phyloP scores from a whole-genome alignment of 352 stramenopile species.

The Salisapilia sapeloensis region DNA sequence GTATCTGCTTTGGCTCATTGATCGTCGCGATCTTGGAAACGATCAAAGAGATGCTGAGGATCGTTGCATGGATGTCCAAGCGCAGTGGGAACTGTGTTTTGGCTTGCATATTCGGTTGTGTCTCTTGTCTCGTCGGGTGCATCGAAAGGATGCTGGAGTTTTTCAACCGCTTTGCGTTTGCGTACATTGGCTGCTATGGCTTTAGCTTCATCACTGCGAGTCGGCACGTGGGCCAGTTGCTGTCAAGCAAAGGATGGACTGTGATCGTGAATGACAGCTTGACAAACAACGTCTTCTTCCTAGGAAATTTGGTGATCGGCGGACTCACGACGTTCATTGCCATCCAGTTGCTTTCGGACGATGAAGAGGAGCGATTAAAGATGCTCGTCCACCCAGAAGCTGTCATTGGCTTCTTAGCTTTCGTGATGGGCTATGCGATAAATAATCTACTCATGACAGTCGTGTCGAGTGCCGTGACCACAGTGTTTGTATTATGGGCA shows the following conservation, averaged over 20 bases:
- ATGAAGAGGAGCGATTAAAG: constrained; percentile 24
- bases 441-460: constrained; percentile 49
- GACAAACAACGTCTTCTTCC: constrained; percentile 69
- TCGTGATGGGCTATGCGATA: constrained; percentile 44
- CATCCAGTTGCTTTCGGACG: constrained; percentile 24
- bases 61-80: constrained; percentile 35
- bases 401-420: constrained; percentile 51
- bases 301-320: constrained; percentile 68
- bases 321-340: constrained; percentile 42
- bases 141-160: constrained; percentile 78
- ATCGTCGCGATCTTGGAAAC: constrained; percentile 84
- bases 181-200: constrained; percentile 77
- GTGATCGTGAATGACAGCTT: constrained; percentile 83
- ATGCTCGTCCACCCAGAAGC: constrained; percentile 53
- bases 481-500: constrained; percentile 71
- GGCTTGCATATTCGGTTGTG: constrained; percentile 37
- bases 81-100: constrained; percentile 62
- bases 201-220: constrained; percentile 74
- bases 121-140: constrained; percentile 62
- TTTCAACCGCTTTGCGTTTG: constrained; percentile 82
- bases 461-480: constrained; percentile 56
- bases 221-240: constrained; percentile 62
- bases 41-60: constrained; percentile 41
- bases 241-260: constrained; percentile 65
- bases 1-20: constrained; percentile 86